Evolutionary conservation across 202 grass and related monocot genomes (phyloP), one percentile per base, ranked within the genome.

Genomic region (Tripidium arundinaceum): DNA sequence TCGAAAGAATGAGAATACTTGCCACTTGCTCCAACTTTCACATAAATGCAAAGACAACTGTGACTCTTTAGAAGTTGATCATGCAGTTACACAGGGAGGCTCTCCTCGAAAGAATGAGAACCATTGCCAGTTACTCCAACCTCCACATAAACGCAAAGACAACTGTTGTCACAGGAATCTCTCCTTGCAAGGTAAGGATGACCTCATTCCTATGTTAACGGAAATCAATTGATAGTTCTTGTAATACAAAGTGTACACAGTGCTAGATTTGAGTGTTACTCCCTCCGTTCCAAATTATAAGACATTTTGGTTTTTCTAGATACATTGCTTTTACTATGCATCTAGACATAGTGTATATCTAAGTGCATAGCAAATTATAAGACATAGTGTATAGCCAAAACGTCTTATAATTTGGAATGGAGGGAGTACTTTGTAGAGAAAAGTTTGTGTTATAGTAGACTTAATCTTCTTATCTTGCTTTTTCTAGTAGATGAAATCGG

Each of bases 401-500:
- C n/a, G n/a, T n/a, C n/a, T n/a, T n/a, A n/a, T n/a, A n/a, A n/a
- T n/a, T n/a, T n/a, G n/a, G n/a, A n/a, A n/a, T n/a, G n/a, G n/a
- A n/a, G n/a, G n/a, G n/a, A n/a, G n/a, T n/a, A 50, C 47, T 50
- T 50, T 50, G 47, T 50, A 50, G 49, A 55, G 11, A 59, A 27
- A 60, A 5, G 22, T 19, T 60, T n/a, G 12, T 69, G 62, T n/a
- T 76, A 21, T 19, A 67, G 63, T 72, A 50, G 39, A 62, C 63
- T 86, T 76, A 75, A 21, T 28, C 2, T 27, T 19, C 45, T 65
- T 14, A 12, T 82, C 14, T 25, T 78, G 34, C 64, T 46, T 70
- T 86, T 55, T 87, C 25, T 58, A 78, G 72, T 55, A 29, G 65
- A 77, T 50, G 61, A 37, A 39, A 34, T 62, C 12, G 39, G 34